A percentile compares a stretch with the other conserved stretches of the same genome.
Conservation (phyloP, 208 protist genomes). For the Porcisia hertigi region DNA sequence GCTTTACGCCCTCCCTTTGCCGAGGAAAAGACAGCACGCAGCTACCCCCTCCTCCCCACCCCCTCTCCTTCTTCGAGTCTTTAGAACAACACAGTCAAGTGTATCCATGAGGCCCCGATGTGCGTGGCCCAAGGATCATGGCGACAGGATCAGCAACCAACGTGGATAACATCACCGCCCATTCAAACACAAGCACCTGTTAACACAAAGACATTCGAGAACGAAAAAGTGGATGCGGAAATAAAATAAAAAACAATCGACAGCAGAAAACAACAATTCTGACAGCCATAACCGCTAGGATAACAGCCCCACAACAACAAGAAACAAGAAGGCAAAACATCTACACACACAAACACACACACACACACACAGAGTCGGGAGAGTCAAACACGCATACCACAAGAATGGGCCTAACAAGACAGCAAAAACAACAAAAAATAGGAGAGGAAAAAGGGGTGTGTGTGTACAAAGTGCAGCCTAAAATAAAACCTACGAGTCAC, state of each 20-base stretch:
- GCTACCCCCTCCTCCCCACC: too few relatives aligned
- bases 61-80: not conserved
- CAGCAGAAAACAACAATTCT: too few relatives aligned
- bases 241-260: constrained; percentile 6
- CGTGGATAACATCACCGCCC: not conserved
- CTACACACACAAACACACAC: not conserved
- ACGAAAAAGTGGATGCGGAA: not conserved
- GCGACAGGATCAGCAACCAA: not conserved
- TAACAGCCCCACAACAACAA: too few relatives aligned
- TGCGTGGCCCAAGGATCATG: not conserved
- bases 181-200: not conserved
- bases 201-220: not conserved
- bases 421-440: not conserved
- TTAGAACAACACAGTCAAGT: too few relatives aligned
- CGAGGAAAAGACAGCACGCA: not conserved
- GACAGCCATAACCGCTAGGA: too few relatives aligned
- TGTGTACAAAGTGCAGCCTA: not conserved
- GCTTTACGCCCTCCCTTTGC: too few relatives aligned
- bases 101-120: not conserved
- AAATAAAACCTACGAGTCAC: too few relatives aligned
- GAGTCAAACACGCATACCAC: too few relatives aligned
- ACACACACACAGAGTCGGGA: not conserved
- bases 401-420: too few relatives aligned
- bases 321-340: not conserved
- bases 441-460: not conserved